These are phyloP conservation scores for Mucuna pruriens DNA, from an alignment of 306 rosid genomes.

Conservation along the genomic window DNA sequence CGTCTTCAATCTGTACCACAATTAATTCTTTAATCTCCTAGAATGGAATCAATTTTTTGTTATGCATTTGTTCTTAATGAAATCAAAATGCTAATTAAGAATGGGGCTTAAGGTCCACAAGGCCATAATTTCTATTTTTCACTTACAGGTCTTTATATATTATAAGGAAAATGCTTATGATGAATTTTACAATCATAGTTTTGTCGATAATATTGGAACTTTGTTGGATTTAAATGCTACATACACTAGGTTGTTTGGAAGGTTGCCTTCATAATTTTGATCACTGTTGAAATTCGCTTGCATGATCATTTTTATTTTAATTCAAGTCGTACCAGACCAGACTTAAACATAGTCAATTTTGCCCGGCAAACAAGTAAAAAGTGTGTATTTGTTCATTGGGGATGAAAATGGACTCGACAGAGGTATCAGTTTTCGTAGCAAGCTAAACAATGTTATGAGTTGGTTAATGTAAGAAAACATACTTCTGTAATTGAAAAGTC, in stretches of 20 bases:
- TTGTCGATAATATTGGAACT: background rate
- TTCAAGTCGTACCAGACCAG: background rate
- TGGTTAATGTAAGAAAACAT: slow-evolving; percentile 12
- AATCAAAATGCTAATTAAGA: background rate
- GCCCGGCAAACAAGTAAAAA: background rate
- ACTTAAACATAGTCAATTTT: background rate
- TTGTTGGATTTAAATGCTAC: background rate
- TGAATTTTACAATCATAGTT: background rate
- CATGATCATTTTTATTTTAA: background rate
- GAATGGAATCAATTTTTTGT: background rate
- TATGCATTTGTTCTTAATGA: background rate
- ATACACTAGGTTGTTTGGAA: background rate
- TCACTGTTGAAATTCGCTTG: slow-evolving; percentile 7
- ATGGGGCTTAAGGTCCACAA: background rate
- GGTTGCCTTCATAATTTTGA: slow-evolving; percentile 1
- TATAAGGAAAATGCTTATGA: background rate
- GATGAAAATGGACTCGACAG: background rate
- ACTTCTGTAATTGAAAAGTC: background rate
- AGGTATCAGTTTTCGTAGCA: slow-evolving; percentile 4
- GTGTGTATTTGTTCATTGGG: background rate
- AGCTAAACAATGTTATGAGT: background rate
- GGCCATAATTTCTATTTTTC: background rate
- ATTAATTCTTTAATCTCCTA: background rate
- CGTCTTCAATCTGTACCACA: background rate
- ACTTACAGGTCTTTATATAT: background rate